Evolutionary conservation across 2,329 filamentous ascomycete species (phyloP).

Genomic region (Aspergillus oerlinghausenensis): DNA sequence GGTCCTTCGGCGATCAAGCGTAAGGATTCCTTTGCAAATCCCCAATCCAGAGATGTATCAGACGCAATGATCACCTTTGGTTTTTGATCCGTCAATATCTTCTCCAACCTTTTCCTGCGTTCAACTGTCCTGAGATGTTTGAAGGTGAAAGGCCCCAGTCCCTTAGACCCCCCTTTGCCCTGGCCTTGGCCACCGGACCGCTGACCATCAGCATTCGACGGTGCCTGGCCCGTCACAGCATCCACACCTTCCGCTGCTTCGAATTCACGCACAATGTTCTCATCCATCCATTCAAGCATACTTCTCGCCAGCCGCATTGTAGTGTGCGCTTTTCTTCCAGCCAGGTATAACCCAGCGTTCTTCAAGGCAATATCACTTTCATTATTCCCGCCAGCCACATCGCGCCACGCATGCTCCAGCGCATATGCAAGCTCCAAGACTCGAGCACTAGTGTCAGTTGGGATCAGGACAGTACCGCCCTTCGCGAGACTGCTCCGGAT

Average conservation of each 20-base stretch:
- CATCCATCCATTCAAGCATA: slow-evolving; percentile 99
- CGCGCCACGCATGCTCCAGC: slow-evolving; percentile 85
- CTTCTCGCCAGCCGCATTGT: slow-evolving; percentile 88
- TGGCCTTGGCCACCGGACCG: slow-evolving; percentile 27
- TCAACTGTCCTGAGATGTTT: slow-evolving; percentile 79
- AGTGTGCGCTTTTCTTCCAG: slow-evolving; percentile 78
- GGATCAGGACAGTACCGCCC: slow-evolving; percentile 87
- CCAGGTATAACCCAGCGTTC: slow-evolving; percentile 66
- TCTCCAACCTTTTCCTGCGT: slow-evolving; percentile 72
- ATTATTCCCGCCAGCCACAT: slow-evolving; percentile 49
- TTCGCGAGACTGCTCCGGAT: slow-evolving; percentile 72
- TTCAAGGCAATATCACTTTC: slow-evolving; percentile 50
- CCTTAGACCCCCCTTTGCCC: slow-evolving; percentile 38
- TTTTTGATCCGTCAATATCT: slow-evolving; percentile 52
- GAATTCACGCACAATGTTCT: slow-evolving; percentile 87
- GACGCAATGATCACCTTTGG: slow-evolving; percentile 81
- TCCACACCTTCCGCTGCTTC: slow-evolving; percentile 56
- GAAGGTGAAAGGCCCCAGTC: slow-evolving; percentile 79
- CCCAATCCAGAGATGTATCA: slow-evolving; percentile 88
- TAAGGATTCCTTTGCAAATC: slow-evolving; percentile 80
- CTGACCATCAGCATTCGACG: slow-evolving; percentile 41
- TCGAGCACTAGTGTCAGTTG: slow-evolving; percentile 90
- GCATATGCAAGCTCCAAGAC: slow-evolving; percentile 89
- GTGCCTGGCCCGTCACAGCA: slow-evolving; percentile 29
- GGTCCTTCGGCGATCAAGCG: slow-evolving; percentile 68